Evolutionary conservation across 139 green algal species (phyloP), one percentile per base, ranked within the genome.

Genomic region (Protoeuglena noctilucae): DNA sequence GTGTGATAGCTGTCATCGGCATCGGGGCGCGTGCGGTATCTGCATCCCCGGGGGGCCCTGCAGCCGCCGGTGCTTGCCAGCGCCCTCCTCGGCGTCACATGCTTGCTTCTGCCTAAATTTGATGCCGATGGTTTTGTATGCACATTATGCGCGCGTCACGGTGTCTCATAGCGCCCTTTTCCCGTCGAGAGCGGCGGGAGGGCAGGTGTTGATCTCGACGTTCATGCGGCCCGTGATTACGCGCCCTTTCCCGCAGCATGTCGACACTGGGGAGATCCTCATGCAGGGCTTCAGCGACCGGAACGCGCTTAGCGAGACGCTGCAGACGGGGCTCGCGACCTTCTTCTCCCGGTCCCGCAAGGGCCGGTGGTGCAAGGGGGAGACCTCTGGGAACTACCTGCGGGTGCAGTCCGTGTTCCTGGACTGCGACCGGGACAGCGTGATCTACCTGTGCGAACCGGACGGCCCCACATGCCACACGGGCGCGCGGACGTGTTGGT

Each of bases 281-380:
- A 98, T 98, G 91, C 90, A 96, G 58, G 88, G 85, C 1, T 98
- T 93, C 66, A 81, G 89, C 6, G 76, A 96, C 76, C 56, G 79
- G 2, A 66, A 63, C 1, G 88, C 85, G 0, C 43, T 98, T 3
- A 73, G 45, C 26, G 84, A 93, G 57, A 97, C 89, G 0, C 31
- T 97, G 21, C 80, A 92, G 65, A 88, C 81, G 2, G 71, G 79
- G 51, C 62, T 93, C 6, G 91, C 86, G 16, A 98, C 91, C 16
- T 98, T 98, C 56, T 98, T 86, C 70, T 88, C 71, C 72, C 75
- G 91, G 22, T 93, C 79, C 1, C 67, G 89, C 6, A 75, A 85
- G 41, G 83, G 58, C 14, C 75, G 87, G 31, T 98, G 91, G 91
- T 98, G 88, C 69, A 98, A 98, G 62, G 91, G 91, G 2, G 91